These are phyloP conservation scores for Byssochlamys sp. DNA, from an alignment of 2,329 filamentous ascomycete species.

Conservation along the genomic window DNA sequence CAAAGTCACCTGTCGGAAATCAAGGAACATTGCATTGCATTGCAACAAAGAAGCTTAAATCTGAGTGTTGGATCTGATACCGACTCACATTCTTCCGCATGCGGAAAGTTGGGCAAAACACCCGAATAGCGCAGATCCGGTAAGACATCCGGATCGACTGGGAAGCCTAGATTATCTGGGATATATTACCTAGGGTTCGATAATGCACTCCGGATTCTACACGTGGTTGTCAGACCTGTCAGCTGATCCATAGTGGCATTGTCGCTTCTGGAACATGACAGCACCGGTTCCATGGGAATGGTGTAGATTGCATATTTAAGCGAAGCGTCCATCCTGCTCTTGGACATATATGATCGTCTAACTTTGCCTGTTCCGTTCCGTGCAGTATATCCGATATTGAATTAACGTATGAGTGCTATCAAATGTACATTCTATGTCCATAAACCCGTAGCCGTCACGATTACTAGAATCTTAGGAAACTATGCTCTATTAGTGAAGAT, in stretches of 20 bases:
- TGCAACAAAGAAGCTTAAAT: neutral
- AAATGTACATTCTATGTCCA: neutral
- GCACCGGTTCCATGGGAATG: neutral
- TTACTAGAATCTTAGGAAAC: neutral
- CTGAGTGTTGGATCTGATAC: neutral
- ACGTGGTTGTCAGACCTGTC: neutral
- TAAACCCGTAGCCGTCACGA: neutral
- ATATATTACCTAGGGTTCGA: neutral
- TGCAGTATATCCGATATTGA: neutral
- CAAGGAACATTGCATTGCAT: neutral
- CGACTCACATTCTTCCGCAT: neutral
- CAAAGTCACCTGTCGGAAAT: too few species aligned
- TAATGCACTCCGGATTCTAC: neutral
- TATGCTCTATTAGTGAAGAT: neutral
- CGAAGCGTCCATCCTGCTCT: neutral
- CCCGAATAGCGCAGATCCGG: neutral
- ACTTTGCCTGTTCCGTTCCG: neutral
- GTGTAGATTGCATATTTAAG: neutral
- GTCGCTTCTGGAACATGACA: neutral
- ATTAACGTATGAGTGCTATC: neutral
- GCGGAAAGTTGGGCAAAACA: neutral
- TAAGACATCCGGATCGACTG: neutral
- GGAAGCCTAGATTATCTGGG: neutral
- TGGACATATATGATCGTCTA: neutral
- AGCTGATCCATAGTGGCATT: neutral